Base-by-base conservation (phyloP, 2,329 filamentous ascomycete genomes). In the Colletotrichum liaoningense region DNA sequence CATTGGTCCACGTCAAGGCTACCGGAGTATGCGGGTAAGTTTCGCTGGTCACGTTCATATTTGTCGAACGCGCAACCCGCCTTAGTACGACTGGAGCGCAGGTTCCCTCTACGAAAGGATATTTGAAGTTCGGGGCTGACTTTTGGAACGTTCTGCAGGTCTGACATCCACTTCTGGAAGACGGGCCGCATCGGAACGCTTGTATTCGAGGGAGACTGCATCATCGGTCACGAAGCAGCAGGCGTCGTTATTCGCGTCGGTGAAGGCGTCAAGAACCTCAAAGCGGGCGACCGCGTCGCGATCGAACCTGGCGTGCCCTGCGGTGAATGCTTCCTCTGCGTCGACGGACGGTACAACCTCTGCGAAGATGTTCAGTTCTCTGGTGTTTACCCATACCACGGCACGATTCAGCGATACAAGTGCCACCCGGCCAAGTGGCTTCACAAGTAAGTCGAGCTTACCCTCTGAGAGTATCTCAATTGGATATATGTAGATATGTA, bases 161-260 rank as follows among this genome's bases (percentile, higher is more conserved):
- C 91, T 1, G 91, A 93, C 77, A 88, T 93, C 75, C 91, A 93
- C 79, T 91, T 93, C 76, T 93, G 91, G 91, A 90, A 91, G 77
- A 83, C 85, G 0, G 92, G 92, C 28, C 83, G 87, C 14, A 93
- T 93, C 77, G 92, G 92, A 2, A 85, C 87, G 2, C 84, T 93
- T 2, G 86, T 90, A 1, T 88, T 93, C 14, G 86, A 91, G 71
- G 88, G 88, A 24, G 89, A 92, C 75, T 91, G 90, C 77, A 91
- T 92, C 65, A 85, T 93, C 58, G 91, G 91, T 26, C 91, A 93
- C 75, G 91, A 93, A 80, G 90, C 88, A 4, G 87, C 90, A 11
- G 91, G 91, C 5, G 78, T 91, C 5, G 89, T 93, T 19, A 76
- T 93, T 26, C 82, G 87, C 77, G 87, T 86, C 74, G 90, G 91